phyloP scores from a whole-genome alignment of 2,329 filamentous ascomycete genomes.

The Lachnellula occidentalis region DNA sequence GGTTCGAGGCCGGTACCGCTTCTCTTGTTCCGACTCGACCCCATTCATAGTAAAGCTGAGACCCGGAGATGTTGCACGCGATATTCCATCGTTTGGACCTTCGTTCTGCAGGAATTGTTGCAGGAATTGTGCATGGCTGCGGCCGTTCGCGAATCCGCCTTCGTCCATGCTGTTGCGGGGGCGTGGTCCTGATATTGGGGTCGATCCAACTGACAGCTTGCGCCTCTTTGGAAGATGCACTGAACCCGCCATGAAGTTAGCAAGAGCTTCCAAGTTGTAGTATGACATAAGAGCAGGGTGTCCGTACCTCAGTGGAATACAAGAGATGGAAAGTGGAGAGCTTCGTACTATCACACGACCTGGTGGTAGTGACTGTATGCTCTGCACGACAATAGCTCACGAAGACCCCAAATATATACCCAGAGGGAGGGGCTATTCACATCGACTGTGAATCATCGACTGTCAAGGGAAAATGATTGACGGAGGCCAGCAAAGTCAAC shows the following conservation, averaged over 20 bases:
- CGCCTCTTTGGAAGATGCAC: conserved; percentile 10
- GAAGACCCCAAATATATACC: background rate
- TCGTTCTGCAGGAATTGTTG: conserved; percentile 25
- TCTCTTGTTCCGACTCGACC: conserved; percentile 48
- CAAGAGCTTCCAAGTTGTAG: conserved; percentile 1
- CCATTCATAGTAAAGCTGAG: conserved; percentile 45
- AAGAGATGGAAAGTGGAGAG: conserved; percentile 6
- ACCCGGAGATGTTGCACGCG: conserved; percentile 81
- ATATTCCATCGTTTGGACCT: conserved; percentile 58
- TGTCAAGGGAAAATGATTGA: background rate
- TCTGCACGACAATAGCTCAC: conserved; percentile 9
- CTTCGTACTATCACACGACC: conserved; percentile 13
- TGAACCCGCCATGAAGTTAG: conserved; percentile 12
- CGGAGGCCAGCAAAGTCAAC: background rate
- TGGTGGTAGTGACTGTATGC: background rate
- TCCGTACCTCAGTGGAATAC: conserved; percentile 12
- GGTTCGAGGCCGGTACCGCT: conserved; percentile 75
- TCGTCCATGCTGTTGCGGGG: conserved; percentile 25
- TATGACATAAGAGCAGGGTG: conserved; percentile 5
- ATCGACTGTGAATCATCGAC: background rate
- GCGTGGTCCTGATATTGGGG: conserved; percentile 2
- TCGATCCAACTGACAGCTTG: conserved; percentile 8
- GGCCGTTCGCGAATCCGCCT: conserved; percentile 24
- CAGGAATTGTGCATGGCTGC: conserved; percentile 25
- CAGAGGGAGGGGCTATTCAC: background rate